Percentiles rank a stretch among this genome's conserved stretches.
These are phyloP conservation scores for Agrocybe praecox DNA, from an alignment of 768 basidiomycete genomes.

Conservation along the genomic window DNA sequence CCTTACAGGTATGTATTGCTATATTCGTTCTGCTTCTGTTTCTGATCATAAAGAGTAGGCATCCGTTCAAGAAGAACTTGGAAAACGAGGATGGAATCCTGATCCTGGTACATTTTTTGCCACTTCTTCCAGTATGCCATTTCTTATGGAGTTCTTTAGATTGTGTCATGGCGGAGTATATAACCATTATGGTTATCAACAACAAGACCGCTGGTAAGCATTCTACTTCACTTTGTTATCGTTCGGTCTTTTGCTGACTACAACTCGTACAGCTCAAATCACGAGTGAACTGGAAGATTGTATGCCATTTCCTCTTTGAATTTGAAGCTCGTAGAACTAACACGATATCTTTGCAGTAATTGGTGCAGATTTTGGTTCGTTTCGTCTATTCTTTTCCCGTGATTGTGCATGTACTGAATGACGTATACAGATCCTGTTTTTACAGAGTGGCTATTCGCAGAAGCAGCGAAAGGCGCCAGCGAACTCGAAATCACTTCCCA, in stretches of 20 bases:
- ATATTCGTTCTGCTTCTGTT: neutral
- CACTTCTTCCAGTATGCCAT: slow-evolving; percentile 7
- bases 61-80: slow-evolving; percentile 83
- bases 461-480: slow-evolving; percentile 71
- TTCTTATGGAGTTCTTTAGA: slow-evolving; percentile 44
- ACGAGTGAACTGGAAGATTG: slow-evolving; percentile 86
- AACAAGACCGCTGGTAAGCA: slow-evolving; percentile 76
- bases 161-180: slow-evolving; percentile 92
- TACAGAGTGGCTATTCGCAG: slow-evolving; percentile 86
- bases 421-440: slow-evolving; percentile 67
- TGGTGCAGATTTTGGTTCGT: slow-evolving; percentile 80
- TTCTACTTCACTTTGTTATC: slow-evolving; percentile 8
- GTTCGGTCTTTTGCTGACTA: slow-evolving; percentile 17
- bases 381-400: neutral
- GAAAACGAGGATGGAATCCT: slow-evolving; percentile 68
- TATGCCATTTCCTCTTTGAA: slow-evolving; percentile 33
- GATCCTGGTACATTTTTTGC: slow-evolving; percentile 63
- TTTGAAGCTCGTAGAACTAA: slow-evolving; percentile 7
- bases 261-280: slow-evolving; percentile 67
- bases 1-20: slow-evolving; percentile 60
- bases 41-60: slow-evolving; percentile 44
- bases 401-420: slow-evolving; percentile 10
- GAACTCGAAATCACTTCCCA: slow-evolving; percentile 47
- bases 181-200: slow-evolving; percentile 94
- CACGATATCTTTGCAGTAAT: slow-evolving; percentile 47